These are phyloP conservation scores for Herpetomonas tarakana DNA, from an alignment of 208 protist species.

Conservation along the genomic window DNA sequence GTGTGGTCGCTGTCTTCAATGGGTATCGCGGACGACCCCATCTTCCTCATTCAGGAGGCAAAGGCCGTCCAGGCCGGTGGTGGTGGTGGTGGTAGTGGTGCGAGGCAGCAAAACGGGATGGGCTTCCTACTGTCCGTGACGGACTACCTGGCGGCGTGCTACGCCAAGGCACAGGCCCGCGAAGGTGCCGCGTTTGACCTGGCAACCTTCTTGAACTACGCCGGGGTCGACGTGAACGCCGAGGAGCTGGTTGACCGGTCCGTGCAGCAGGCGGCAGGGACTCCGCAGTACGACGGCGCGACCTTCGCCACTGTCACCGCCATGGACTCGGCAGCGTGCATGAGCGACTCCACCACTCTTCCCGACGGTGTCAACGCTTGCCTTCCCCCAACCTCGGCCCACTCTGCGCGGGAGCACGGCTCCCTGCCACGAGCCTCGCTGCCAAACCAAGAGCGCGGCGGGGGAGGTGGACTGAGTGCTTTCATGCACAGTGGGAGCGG, in stretches of 20 bases:
- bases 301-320: not conserved
- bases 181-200: not conserved
- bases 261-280: not conserved
- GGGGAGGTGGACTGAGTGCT: not conserved
- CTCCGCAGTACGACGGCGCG: not conserved
- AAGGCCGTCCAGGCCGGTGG: not conserved
- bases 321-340: not conserved
- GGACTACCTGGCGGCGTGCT: constrained; percentile 10
- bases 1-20: not conserved
- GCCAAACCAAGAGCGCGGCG: not conserved
- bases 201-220: not conserved
- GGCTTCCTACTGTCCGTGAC: constrained; percentile 5
- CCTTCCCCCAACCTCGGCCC: not conserved
- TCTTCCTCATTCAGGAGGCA: not conserved
- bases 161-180: not conserved
- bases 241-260: not conserved
- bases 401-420: not conserved
- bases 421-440: not conserved
- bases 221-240: not conserved
- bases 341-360: not conserved
- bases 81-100: not conserved
- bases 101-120: constrained; percentile 1
- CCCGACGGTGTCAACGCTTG: not conserved
- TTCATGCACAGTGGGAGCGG: not conserved
- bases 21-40: not conserved